Percentiles rank a stretch among this genome's conserved stretches.
These are phyloP conservation scores for Cytospora mali DNA, from an alignment of 2,329 filamentous ascomycete species.

Conservation along the genomic window DNA sequence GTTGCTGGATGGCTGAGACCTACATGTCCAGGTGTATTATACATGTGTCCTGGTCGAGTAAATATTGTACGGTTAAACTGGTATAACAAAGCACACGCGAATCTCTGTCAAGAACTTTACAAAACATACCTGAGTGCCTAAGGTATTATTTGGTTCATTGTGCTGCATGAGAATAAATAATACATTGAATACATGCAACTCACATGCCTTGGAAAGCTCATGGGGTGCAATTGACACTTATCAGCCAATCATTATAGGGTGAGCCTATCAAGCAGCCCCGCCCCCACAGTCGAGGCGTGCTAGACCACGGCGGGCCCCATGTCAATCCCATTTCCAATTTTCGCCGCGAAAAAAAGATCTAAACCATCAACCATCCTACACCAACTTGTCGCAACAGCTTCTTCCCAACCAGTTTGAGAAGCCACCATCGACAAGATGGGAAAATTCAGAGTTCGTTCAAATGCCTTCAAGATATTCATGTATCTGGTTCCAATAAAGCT, in stretches of 20 bases:
- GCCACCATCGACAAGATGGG: slow-evolving; percentile 13
- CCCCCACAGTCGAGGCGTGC: neutral
- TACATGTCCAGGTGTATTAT: neutral
- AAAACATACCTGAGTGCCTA: too few relatives aligned
- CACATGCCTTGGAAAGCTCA: neutral
- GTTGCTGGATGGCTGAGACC: slow-evolving; percentile 54
- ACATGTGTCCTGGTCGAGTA: too few relatives aligned
- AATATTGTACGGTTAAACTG: neutral
- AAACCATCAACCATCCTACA: neutral
- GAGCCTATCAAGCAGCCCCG: neutral
- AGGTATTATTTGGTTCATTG: too few relatives aligned
- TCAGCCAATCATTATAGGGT: neutral
- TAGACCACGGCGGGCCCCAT: slow-evolving; percentile 4
- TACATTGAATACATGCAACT: neutral
- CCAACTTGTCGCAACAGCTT: neutral
- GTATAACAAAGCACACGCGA: neutral
- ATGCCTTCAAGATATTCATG: neutral
- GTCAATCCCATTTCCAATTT: slow-evolving; percentile 15
- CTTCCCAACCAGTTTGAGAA: slow-evolving; percentile 11
- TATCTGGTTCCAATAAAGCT: neutral
- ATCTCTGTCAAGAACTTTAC: neutral
- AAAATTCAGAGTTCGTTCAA: neutral
- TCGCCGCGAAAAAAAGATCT: slow-evolving; percentile 7
- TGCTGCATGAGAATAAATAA: too few relatives aligned
- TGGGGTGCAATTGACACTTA: neutral